Evolutionary conservation across 441 rosid species (phyloP).

Genomic region (Macaranga tanarius): DNA sequence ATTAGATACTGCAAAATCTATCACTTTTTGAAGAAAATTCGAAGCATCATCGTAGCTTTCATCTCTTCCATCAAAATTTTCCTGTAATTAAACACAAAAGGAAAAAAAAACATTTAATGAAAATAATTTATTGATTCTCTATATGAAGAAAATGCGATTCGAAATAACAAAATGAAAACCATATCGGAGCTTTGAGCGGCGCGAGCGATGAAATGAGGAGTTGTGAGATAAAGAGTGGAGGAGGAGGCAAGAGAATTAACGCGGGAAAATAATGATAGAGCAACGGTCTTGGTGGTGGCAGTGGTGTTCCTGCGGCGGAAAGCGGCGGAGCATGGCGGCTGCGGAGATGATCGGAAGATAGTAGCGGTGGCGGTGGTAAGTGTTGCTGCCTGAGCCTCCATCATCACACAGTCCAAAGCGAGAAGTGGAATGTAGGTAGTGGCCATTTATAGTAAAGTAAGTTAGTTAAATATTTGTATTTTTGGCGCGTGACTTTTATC

Average conservation of each 20-base stretch:
- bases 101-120: too few relatives aligned
- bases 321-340: background rate
- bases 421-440: too few relatives aligned
- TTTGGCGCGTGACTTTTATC: too few relatives aligned
- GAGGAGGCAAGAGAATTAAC: background rate
- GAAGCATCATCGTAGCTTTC: background rate
- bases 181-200: background rate
- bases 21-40: slow-evolving; percentile 28
- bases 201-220: background rate
- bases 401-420: too few relatives aligned
- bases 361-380: background rate
- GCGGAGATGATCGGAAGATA: background rate
- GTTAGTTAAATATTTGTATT: too few relatives aligned
- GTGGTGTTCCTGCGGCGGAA: background rate
- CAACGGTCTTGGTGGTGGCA: background rate
- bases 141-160: too few relatives aligned
- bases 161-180: background rate
- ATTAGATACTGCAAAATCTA: slow-evolving; percentile 46
- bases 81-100: background rate
- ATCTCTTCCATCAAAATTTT: background rate
- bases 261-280: background rate
- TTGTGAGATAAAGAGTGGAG: background rate
- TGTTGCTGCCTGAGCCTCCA: background rate
- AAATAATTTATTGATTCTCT: too few relatives aligned
- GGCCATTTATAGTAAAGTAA: too few relatives aligned